phyloP scores from a whole-genome alignment of 192 early-diverging fungal species.

The Coemansia sp. region DNA sequence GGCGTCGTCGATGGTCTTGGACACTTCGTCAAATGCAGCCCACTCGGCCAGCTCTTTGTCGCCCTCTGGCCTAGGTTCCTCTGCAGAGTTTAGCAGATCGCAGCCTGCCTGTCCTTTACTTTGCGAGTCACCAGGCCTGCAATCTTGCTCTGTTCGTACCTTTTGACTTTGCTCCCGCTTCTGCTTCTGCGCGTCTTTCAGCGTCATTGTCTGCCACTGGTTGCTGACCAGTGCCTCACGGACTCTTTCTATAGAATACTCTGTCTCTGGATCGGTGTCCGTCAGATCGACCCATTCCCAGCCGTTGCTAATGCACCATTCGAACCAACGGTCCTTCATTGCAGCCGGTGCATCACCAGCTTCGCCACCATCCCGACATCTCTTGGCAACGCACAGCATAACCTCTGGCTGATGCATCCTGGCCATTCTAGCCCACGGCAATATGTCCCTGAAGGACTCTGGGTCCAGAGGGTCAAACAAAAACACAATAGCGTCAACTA shows the following conservation, averaged over 20 bases:
- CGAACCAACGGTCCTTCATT: constrained; percentile 29
- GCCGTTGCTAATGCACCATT: constrained; percentile 36
- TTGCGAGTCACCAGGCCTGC: not conserved
- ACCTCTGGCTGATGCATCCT: constrained; percentile 19
- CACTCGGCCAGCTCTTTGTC: constrained; percentile 25
- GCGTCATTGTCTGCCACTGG: constrained; percentile 41
- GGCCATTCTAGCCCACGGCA: constrained; percentile 44
- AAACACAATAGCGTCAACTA: constrained; percentile 46
- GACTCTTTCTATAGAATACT: constrained; percentile 27
- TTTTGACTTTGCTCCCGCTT: not conserved
- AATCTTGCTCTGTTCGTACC: not conserved
- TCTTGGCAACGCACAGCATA: constrained; percentile 30
- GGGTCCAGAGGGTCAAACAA: constrained; percentile 26
- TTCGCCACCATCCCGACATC: not conserved
- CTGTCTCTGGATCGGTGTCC: constrained; percentile 39
- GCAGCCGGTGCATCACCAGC: not conserved
- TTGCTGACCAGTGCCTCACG: constrained; percentile 43
- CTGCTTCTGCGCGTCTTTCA: constrained; percentile 7
- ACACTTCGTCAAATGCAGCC: constrained; percentile 31
- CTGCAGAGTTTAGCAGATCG: not conserved
- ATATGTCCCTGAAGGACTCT: constrained; percentile 32
- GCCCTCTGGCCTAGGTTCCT: not conserved
- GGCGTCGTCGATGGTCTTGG: constrained; percentile 8
- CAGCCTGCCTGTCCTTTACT: not conserved
- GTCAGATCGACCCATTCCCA: constrained; percentile 54